Percentiles rank a stretch among this genome's conserved stretches.
Conservation (phyloP, 2,329 filamentous ascomycete species). For the Periconia sp. region DNA sequence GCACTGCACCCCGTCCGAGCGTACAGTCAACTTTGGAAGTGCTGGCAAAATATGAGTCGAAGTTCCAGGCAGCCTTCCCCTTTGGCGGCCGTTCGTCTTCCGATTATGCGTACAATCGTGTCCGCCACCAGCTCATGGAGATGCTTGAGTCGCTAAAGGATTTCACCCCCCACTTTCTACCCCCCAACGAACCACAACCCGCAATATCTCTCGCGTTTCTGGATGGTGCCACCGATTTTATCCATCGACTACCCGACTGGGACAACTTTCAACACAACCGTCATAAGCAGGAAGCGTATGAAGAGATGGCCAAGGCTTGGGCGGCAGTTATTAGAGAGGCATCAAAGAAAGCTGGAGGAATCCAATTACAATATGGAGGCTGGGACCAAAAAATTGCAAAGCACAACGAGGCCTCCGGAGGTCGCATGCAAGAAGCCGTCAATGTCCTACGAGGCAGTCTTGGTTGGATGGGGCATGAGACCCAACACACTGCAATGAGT, state of each 20-base stretch:
- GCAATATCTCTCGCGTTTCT: constrained; percentile 82
- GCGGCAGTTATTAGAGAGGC: constrained; percentile 87
- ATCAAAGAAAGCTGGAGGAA: constrained; percentile 85
- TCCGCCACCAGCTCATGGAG: constrained; percentile 76
- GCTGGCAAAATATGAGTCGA: constrained; percentile 77
- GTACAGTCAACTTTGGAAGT: constrained; percentile 79
- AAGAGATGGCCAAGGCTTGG: constrained; percentile 95
- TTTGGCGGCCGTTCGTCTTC: constrained; percentile 81
- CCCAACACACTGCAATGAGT: constrained; percentile 15
- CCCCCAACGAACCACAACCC: constrained; percentile 84
- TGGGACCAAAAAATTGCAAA: constrained; percentile 89
- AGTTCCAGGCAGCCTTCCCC: constrained; percentile 77
- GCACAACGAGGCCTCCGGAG: constrained; percentile 85
- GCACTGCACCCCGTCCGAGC: constrained; percentile 82
- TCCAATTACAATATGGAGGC: constrained; percentile 82
- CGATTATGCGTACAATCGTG: constrained; percentile 93
- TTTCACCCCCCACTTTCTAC: constrained; percentile 93
- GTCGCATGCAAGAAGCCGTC: constrained; percentile 78
- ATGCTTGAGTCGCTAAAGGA: constrained; percentile 89
- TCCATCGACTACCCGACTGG: constrained; percentile 90
- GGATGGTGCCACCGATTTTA: constrained; percentile 84
- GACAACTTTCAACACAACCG: constrained; percentile 84
- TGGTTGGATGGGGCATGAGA: constrained; percentile 70
- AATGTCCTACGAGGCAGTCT: constrained; percentile 73
- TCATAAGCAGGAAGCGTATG: constrained; percentile 93